These are phyloP conservation scores for Zygoascus flipseniorum DNA, from an alignment of 805 yeast species.

Conservation along the genomic window DNA sequence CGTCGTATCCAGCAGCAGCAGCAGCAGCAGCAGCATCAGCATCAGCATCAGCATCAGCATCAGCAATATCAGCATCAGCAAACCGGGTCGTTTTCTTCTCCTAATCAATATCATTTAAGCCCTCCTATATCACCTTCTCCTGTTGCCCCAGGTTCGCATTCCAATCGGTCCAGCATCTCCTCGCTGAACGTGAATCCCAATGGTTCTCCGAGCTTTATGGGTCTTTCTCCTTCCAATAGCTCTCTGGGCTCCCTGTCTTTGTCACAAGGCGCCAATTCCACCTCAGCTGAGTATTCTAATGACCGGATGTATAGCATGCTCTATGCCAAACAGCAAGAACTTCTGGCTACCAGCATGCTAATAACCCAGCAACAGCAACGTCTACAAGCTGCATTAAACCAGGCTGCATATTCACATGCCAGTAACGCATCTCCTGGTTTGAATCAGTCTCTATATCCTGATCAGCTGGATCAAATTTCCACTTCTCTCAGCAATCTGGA, in stretches of 20 bases:
- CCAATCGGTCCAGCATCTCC: constrained; percentile 7
- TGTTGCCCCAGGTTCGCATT: constrained; percentile 3
- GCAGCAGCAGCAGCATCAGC: constrained; percentile 11
- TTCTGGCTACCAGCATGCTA: constrained; percentile 24
- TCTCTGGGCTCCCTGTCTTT: constrained; percentile 2
- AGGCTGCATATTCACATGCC: constrained; percentile 7
- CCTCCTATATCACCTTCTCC: constrained; percentile 1
- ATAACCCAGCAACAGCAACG: constrained; percentile 30
- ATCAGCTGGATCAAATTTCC: background rate
- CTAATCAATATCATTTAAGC: background rate
- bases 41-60: constrained; percentile 10
- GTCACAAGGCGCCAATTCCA: background rate
- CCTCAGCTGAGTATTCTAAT: background rate
- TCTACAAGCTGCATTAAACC: constrained; percentile 24
- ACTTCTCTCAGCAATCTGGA: constrained; percentile 1
- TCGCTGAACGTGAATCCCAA: constrained; percentile 1
- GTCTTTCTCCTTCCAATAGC: background rate
- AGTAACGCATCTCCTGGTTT: background rate
- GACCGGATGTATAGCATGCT: constrained; percentile 22
- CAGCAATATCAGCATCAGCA: constrained; percentile 7
- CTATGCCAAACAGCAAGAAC: constrained; percentile 28
- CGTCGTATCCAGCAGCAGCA: constrained; percentile 14
- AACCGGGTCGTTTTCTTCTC: background rate
- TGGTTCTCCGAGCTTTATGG: background rate
- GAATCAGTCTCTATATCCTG: background rate